Evolutionary conservation across 2,329 filamentous ascomycete genomes (phyloP), one percentile per base, ranked within the genome.

Genomic region (Podosphaera xanthii): DNA sequence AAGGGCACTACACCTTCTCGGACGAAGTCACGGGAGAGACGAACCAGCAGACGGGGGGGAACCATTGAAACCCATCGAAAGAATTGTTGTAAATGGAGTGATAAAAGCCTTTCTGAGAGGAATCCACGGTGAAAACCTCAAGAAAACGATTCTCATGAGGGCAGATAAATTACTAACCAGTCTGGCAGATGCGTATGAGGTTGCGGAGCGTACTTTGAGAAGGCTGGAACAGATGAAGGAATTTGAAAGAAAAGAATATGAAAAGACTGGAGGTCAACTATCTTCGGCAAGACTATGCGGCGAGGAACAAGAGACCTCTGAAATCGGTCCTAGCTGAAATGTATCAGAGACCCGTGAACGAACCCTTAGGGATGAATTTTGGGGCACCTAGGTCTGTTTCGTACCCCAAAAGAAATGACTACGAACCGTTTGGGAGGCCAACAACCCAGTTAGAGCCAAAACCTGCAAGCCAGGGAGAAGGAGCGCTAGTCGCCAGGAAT

Each of bases 211-310:
- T 54, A 54, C 36, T n/a, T 14, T 34, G 50, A 33, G 30, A 54
- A 35, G 50, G 50, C 33, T 14, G 50, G 33, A 35, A 54, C 31
- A 9, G 50, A 35, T 9, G 50, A 35, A 10, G 50, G 50, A 8
- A 54, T 10, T 35, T 14, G 31, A 35, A 54, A 35, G n/a, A 35
- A 33, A 35, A 54, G 50, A 33, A 54, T 35, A 66, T 57, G 36
- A 40, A 40, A n/a, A 40, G 36, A 40, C 36, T 40, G 36, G 36
- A 40, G 36, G 36, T 40, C 36, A 40, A 40, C 36, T 40, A 40
- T 40, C 36, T 40, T 40, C 36, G 36, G 36, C 36, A 40, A 40
- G 36, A 40, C 36, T 40, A 40, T 40, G 36, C 36, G 36, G 36
- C 36, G 36, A 40, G 36, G 36, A 40, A 40, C 36, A 40, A 40